phyloP scores from a whole-genome alignment of 495 filamentous ascomycete species.

The Cercophora sp. region DNA sequence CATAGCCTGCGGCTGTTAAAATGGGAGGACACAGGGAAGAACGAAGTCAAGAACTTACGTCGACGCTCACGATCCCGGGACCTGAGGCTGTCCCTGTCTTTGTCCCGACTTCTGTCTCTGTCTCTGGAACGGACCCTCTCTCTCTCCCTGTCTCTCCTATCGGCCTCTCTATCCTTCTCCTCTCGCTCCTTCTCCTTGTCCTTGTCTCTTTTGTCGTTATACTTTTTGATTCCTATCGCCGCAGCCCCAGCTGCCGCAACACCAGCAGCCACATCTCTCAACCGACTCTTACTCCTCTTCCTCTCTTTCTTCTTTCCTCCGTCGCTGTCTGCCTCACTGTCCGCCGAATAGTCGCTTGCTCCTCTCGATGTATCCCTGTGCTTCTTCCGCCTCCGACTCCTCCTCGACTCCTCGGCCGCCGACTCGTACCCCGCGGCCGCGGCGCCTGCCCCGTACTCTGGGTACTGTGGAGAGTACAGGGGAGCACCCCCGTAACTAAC shows the following conservation, averaged over 20 bases:
- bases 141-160: slow-evolving; percentile 17
- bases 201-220: slow-evolving; percentile 51
- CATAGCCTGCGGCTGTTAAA: slow-evolving; percentile 38
- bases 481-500: slow-evolving; percentile 77
- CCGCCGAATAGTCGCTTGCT: slow-evolving; percentile 19
- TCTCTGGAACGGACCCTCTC: slow-evolving; percentile 14
- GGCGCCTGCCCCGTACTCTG: slow-evolving; percentile 10
- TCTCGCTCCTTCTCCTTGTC: slow-evolving; percentile 33
- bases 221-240: slow-evolving; percentile 74
- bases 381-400: slow-evolving; percentile 20
- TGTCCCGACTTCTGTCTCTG: slow-evolving; percentile 19
- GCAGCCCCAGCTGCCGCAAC: slow-evolving; percentile 69
- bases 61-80: slow-evolving; percentile 39
- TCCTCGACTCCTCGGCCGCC: slow-evolving; percentile 29
- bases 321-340: slow-evolving; percentile 35
- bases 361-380: slow-evolving; percentile 12
- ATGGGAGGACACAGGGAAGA: no score
- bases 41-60: slow-evolving; percentile 19
- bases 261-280: slow-evolving; percentile 62
- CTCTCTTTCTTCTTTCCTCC: slow-evolving; percentile 40
- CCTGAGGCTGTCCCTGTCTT: slow-evolving; percentile 13
- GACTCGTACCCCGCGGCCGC: slow-evolving; percentile 26
- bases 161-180: slow-evolving; percentile 26
- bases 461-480: slow-evolving; percentile 36
- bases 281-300: slow-evolving; percentile 58